A percentile compares a stretch with the other conserved stretches of the same genome.
Evolutionary conservation across 2,329 filamentous ascomycete species (phyloP).

Genomic region (Aspergillus japonicus): DNA sequence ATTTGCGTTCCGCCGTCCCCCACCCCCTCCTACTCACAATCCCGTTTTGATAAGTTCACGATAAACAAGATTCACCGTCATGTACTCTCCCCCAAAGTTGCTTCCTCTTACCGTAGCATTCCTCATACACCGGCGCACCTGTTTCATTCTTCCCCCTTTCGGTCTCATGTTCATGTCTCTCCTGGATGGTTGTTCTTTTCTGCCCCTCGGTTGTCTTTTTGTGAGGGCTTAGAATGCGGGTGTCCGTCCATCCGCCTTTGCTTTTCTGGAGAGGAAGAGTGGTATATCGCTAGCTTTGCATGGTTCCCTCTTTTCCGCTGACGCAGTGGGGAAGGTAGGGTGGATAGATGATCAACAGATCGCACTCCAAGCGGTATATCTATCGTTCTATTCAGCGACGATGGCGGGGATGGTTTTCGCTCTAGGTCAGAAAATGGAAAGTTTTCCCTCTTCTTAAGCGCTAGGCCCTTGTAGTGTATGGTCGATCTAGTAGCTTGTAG

Average conservation of each 20-base stretch:
- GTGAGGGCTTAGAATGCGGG: slow-evolving; percentile 3
- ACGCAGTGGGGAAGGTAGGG: not conserved
- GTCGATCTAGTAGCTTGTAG: no score
- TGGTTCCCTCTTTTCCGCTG: not conserved
- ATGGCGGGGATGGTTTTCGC: not conserved
- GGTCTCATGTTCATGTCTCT: slow-evolving; percentile 23
- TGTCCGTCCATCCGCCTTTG: not conserved
- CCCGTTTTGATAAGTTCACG: slow-evolving; percentile 35
- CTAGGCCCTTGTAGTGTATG: not conserved
- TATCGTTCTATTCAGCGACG: not conserved
- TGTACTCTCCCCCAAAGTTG: slow-evolving; percentile 39
- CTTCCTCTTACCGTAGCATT: slow-evolving; percentile 33
- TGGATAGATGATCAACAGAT: not conserved
- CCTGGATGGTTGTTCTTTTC: slow-evolving; percentile 15
- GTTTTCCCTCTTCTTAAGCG: not conserved
- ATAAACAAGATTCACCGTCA: slow-evolving; percentile 51
- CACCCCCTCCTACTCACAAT: slow-evolving; percentile 15
- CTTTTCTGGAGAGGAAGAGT: not conserved
- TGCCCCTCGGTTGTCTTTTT: slow-evolving; percentile 9
- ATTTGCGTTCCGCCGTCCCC: slow-evolving; percentile 9
- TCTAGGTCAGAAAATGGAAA: not conserved
- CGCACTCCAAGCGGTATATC: not conserved
- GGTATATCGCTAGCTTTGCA: not conserved
- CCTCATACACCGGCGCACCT: slow-evolving; percentile 42
- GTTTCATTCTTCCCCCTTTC: slow-evolving; percentile 6